These are phyloP conservation scores for Phytophthora fragariaefolia DNA, from an alignment of 352 stramenopile genomes.

Conservation along the genomic window DNA sequence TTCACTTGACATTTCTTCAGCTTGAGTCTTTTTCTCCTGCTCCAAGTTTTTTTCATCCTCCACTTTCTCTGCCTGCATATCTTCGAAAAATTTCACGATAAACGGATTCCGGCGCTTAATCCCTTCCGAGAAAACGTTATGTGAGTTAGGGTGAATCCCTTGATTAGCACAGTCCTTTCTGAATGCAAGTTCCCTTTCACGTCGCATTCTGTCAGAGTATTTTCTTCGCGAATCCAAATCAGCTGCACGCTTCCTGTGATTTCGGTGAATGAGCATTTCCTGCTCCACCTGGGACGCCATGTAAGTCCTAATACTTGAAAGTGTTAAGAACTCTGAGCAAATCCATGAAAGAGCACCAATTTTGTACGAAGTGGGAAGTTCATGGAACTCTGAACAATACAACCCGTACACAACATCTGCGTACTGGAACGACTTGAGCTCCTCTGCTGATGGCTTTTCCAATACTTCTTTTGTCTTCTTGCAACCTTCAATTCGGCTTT, in stretches of 20 bases:
- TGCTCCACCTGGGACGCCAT: conserved; percentile 68
- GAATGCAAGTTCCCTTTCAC: conserved; percentile 69
- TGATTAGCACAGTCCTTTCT: conserved; percentile 62
- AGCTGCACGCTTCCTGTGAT: conserved; percentile 55
- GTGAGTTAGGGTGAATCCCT: conserved; percentile 72
- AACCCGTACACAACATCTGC: conserved; percentile 72
- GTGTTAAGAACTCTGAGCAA: conserved; percentile 69
- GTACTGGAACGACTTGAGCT: conserved; percentile 49
- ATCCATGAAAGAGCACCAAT: conserved; percentile 72
- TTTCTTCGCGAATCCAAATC: conserved; percentile 66
- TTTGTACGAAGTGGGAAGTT: conserved; percentile 68
- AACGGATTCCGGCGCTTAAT: conserved; percentile 71
- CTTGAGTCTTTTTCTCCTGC: conserved; percentile 55
- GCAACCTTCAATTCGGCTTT: conserved; percentile 61
- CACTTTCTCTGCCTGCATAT: conserved; percentile 54
- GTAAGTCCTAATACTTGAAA: conserved; percentile 60
- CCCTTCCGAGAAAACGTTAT: conserved; percentile 67
- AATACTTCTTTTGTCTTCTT: conserved; percentile 47
- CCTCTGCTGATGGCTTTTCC: conserved; percentile 21
- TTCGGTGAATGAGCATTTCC: conserved; percentile 58
- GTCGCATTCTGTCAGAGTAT: conserved; percentile 51
- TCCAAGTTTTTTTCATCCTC: conserved; percentile 62
- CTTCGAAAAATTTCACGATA: conserved; percentile 72
- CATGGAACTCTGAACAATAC: conserved; percentile 73
- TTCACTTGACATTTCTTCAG: conserved; percentile 45